Base-by-base conservation (phyloP, 2,329 filamentous ascomycete genomes). In the Cladophialophora exuberans region DNA sequence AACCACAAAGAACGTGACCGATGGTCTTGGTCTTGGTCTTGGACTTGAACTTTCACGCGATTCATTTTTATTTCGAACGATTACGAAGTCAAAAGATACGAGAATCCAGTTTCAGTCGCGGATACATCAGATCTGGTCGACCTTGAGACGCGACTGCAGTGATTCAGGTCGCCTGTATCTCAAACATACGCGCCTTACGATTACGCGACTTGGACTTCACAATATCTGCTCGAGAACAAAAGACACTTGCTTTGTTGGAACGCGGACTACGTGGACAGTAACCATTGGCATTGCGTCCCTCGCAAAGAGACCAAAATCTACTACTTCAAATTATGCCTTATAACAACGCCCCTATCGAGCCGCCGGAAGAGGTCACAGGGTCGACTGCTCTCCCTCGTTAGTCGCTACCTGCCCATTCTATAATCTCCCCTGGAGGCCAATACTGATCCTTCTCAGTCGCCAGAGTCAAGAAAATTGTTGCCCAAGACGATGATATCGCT, bases 391-490 rank as follows among this genome's bases (percentile, higher is more conserved):
- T 97, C 26, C 93, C 93, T 6, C 79, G 93, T 96, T 78, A 73
- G 88, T 78, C 44, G 6, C 39, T 17, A 17, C 17, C 15, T 6
- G n/a, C 20, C 23, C n/a, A 23, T 22, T 13, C 22, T 28, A 30
- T 39, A 17, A 9, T 31, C 11, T 11, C 31, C 6, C 13, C 5
- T 25, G 13, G 11, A 11, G 25, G 15, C 28, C 10, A 49, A 36
- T 17, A 47, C 62, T 68, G 45, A 64, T 61, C 10, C 43, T 11
- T 15, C 41, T 35, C 66, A 97, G 94, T 97, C 52, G 89, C 94
- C 15, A 85, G 94, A 66, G 90, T 99, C 56, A 97, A 97, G 76
- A 96, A 96, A 76, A 96, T 99, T 69, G 90, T 99, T 57, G 83
- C 85, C 44, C 83, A 90, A 54, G 94, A 99, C 72, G 85, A 89